Conservation (phyloP, 2,329 filamentous ascomycete genomes). For the Pseudocercospora macadamiae region DNA sequence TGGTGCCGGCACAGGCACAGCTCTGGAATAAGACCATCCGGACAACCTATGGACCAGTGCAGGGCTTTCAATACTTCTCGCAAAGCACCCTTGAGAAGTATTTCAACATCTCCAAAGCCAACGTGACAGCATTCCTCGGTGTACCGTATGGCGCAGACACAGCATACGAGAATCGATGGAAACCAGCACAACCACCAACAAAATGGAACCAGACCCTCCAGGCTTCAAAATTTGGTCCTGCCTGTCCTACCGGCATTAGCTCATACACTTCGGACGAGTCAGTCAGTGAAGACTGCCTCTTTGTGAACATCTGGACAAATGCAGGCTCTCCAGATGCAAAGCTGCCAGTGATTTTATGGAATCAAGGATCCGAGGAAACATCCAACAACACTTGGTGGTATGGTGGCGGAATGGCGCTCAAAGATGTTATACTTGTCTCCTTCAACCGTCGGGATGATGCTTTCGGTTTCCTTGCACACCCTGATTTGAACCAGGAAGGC, state of each 20-base stretch:
- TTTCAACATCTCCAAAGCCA: constrained; percentile 9
- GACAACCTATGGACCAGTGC: constrained; percentile 9
- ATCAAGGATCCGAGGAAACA: constrained; percentile 6
- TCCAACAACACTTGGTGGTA: constrained; percentile 10
- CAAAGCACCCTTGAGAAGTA: constrained; percentile 12
- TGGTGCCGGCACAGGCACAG: constrained; percentile 8
- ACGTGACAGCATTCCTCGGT: constrained; percentile 19
- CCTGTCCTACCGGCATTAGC: constrained; percentile 1
- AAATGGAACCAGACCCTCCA: constrained; percentile 2
- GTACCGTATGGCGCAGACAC: constrained; percentile 22
- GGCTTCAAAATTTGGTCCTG: background rate
- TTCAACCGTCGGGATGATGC: constrained; percentile 66
- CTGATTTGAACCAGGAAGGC: constrained; percentile 55
- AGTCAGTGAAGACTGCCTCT: constrained; percentile 14
- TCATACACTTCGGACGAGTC: background rate
- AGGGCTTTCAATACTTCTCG: constrained; percentile 11
- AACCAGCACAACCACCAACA: constrained; percentile 15
- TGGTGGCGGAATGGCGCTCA: constrained; percentile 2
- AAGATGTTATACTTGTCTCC: constrained; percentile 55
- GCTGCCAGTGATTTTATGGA: constrained; percentile 12
- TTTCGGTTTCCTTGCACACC: constrained; percentile 67
- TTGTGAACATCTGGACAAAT: constrained; percentile 18
- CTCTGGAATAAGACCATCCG: constrained; percentile 14
- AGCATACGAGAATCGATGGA: constrained; percentile 18
- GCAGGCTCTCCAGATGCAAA: constrained; percentile 4